Conservation (phyloP, 257 asterid species). For the Avicennia marina region DNA sequence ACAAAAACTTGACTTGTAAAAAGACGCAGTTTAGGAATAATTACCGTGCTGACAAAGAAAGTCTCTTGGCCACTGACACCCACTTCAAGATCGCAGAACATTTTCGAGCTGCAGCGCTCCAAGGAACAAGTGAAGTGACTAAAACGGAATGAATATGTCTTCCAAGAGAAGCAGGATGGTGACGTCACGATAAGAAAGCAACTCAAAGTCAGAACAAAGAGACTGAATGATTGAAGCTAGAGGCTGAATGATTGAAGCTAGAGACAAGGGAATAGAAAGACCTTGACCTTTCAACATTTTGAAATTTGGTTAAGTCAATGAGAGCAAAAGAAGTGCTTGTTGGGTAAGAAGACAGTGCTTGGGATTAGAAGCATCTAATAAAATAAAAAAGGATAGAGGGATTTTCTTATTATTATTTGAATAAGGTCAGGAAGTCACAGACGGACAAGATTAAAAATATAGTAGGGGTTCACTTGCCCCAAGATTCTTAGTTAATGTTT, state of each 20-base stretch:
- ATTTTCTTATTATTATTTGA: background rate
- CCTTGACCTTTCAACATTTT: constrained; percentile 6
- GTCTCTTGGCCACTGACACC: constrained; percentile 60
- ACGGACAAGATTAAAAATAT: background rate
- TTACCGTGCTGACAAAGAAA: constrained; percentile 52
- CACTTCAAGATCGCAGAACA: constrained; percentile 46
- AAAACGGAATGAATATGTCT: background rate
- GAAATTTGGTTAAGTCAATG: constrained; percentile 14
- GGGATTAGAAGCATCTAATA: constrained; percentile 38
- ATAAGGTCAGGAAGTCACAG: constrained; percentile 5
- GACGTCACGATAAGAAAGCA: background rate
- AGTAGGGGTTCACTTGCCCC: background rate
- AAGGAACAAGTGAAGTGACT: too few species aligned
- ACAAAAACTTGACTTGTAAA: too few species aligned
- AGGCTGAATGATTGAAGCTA: too few species aligned
- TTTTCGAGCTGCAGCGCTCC: too few species aligned
- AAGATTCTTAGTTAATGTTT: too few species aligned
- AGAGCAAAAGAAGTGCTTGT: constrained; percentile 22
- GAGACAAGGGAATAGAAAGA: background rate
- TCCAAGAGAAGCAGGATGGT: background rate
- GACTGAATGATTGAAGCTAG: background rate
- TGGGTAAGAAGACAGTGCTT: constrained; percentile 24
- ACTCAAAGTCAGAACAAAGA: background rate
- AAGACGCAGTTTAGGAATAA: background rate
- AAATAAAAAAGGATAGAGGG: background rate